Conservation (phyloP, 2,329 filamentous ascomycete genomes). For the Cercospora canescens region DNA sequence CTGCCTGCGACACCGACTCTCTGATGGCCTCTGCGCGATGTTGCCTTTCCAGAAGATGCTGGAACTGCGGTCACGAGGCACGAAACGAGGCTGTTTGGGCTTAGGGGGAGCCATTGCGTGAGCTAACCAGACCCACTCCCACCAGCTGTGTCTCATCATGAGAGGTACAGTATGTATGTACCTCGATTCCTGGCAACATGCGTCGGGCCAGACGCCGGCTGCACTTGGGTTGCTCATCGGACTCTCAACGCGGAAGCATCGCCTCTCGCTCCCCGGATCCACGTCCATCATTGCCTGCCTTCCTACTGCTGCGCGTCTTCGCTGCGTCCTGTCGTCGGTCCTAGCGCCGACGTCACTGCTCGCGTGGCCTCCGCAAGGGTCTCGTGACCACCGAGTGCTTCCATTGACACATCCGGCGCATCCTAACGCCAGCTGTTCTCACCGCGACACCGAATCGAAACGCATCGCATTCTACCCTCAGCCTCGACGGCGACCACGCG, state of each 20-base stretch:
- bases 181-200: slow-evolving; percentile 1
- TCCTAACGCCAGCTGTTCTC: background rate
- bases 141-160: slow-evolving; percentile 3
- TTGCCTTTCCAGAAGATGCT: background rate
- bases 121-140: background rate
- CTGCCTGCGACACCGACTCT: background rate
- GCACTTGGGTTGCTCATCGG: slow-evolving; percentile 5
- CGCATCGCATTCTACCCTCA: background rate
- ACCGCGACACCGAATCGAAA: background rate
- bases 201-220: background rate
- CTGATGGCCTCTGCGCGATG: background rate
- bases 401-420: background rate
- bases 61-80: background rate
- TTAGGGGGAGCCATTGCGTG: background rate
- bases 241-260: background rate
- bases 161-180: background rate
- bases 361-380: background rate
- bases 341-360: slow-evolving; percentile 4
- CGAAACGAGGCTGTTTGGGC: background rate
- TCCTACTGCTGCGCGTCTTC: background rate
- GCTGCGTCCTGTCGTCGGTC: background rate
- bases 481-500: background rate
- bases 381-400: background rate
- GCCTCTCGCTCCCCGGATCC: background rate
- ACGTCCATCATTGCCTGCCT: background rate